Evolutionary conservation across 2,329 filamentous ascomycete species (phyloP), one percentile per base, ranked within the genome.

Genomic region (Tolypocladium inflatum): DNA sequence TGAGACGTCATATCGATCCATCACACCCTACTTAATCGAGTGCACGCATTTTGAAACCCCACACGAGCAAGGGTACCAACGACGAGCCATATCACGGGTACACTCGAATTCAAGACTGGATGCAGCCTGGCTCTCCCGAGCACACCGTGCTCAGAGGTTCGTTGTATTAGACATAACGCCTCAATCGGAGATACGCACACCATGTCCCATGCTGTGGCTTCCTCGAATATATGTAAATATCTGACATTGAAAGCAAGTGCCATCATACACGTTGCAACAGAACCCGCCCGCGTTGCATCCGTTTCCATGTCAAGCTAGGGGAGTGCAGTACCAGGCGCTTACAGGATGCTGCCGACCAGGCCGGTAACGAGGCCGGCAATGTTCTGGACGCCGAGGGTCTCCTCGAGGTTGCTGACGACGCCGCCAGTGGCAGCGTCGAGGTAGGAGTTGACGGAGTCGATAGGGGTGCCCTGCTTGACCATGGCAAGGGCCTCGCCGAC

Each of bases 401-500:
- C 38, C 51, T 62, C 63, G 42, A 67, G 60, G 30, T 59, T 60
- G 53, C 42, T 21, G 26, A 64, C 55, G 23, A 57, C 51, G 55
- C 64, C 64, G 39, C 59, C 51, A 19, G 64, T 67, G 23, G 57
- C 58, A 38, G 60, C 39, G 33, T 61, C 58, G 60, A 67, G 60
- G 58, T 62, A 65, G 21, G 55, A 55, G 57, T 65, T 61, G 53
- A 65, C 63, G 8, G 60, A 59, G 42, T 56, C 45, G 43, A 67
- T 51, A 39, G 62, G 59, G 38, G 63, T 56, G 30, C 63, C 63
- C 41, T 65, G 62, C 52, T 61, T 52, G 15, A 63, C 55, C 59
- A 65, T 62, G 52, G 60, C 61, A 26, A 67, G 52, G 42, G 62
- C 64, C 61, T 66, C 62, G 42, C 63, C 64, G 51, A 65, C 60